These are phyloP conservation scores for Scheffersomyces amazonensis DNA, from an alignment of 805 yeast genomes.

Conservation along the genomic window DNA sequence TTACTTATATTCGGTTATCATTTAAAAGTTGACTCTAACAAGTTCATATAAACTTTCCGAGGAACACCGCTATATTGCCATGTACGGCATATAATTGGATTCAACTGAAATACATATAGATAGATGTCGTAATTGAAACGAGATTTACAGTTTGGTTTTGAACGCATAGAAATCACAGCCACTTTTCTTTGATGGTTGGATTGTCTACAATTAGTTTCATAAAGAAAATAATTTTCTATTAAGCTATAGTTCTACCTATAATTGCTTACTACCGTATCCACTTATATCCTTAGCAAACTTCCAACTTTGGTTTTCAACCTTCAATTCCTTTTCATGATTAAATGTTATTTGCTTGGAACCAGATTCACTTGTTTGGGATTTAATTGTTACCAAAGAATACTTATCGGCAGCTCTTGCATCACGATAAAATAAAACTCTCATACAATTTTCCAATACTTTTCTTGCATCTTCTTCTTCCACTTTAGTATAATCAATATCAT, in stretches of 20 bases:
- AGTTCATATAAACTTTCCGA: too few species aligned
- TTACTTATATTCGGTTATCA: too few species aligned
- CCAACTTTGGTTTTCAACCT: constrained; percentile 82
- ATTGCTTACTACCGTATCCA: constrained; percentile 82
- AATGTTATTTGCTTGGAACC: constrained; percentile 45
- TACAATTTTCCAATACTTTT: constrained; percentile 72
- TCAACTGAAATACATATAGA: too few species aligned
- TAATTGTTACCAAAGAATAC: constrained; percentile 76
- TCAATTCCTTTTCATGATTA: constrained; percentile 60
- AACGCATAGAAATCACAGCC: too few species aligned
- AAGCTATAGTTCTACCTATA: constrained; percentile 19
- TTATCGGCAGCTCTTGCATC: constrained; percentile 93
- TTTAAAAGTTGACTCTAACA: too few species aligned
- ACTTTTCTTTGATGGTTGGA: too few species aligned
- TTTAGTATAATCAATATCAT: constrained; percentile 70
- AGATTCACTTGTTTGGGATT: constrained; percentile 18
- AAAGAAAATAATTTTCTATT: too few species aligned
- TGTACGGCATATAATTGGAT: too few species aligned
- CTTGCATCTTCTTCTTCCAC: constrained; percentile 75
- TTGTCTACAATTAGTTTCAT: too few species aligned
- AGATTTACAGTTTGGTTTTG: constrained; percentile 1
- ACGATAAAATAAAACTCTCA: constrained; percentile 93
- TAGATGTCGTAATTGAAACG: too few species aligned
- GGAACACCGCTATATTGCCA: too few species aligned
- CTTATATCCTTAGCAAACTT: constrained; percentile 80